Evolutionary conservation across 208 protist species (phyloP), one percentile per base, ranked within the genome.

Genomic region (Vickermania spadyakhi): DNA sequence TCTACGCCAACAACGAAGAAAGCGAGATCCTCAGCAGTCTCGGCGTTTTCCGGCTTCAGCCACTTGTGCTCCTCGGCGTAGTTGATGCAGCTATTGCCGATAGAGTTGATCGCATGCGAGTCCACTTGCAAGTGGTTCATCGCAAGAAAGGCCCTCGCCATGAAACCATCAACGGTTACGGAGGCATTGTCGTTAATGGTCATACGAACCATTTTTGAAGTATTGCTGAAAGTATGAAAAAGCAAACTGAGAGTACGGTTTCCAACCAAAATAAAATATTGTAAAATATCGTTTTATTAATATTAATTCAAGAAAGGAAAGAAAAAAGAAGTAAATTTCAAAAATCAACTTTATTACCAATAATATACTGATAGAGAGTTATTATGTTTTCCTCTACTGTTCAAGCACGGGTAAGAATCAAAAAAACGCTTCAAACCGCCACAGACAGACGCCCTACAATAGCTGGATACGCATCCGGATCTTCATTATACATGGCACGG

Each of bases 1-100:
- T 85, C 77, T 22, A 77, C 62, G 7, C 82, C 82, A 7, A 72
- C 82, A 59, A 76, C 79, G 57, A 89, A 89, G 28, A 86, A 75
- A 5, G 82, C 84, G 21, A 60, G 60, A 31, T 73, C 66, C 0
- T 66, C 30, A 28, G 69, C 67, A 7, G 62, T 56, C 21, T 56
- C 42, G 7, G 23, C 31, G 18, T 73, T 42, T 27, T 75, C 72
- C 28, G 64, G 58, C 25, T 57, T 65, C 58, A 79, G 61, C 82
- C 82, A 89, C n/a, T 78, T 78, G 25, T 70, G 70, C 57, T 89
- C 82, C 7, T 73, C 68, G 1, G 78, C 78, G 55, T 81, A 80
- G 21, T 65, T 62, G 26, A 89, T 61, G 54, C 70, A 67, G 59
- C 78, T 81, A 60, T 78, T 80, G 27, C 72, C 70, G 1, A 89